Conservation (phyloP, 331 rosid genomes). For the Quercus tomentella region DNA sequence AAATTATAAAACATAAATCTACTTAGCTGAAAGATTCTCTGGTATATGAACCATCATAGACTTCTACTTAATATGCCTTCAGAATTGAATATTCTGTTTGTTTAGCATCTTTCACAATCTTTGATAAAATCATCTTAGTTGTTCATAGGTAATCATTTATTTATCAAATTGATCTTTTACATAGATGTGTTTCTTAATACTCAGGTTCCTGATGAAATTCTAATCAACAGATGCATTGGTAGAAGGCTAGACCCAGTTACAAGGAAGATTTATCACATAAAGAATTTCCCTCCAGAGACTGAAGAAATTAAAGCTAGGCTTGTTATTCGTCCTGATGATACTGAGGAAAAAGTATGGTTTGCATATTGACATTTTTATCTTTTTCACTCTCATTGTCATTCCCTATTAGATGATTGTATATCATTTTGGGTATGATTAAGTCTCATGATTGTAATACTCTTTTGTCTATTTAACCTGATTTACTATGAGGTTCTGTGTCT, state of each 20-base stretch:
- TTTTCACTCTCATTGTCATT: not conserved
- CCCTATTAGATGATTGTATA: not conserved
- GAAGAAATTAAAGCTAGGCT: conserved; percentile 78
- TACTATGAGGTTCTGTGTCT: not conserved
- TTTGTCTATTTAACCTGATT: not conserved
- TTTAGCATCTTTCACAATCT: not conserved
- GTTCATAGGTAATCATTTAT: not conserved
- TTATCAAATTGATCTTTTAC: conserved; percentile 9
- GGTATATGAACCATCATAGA: not conserved
- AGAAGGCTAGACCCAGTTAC: conserved; percentile 89
- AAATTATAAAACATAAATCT: not conserved
- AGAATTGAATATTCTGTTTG: not conserved
- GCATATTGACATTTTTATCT: not conserved
- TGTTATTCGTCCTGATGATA: conserved; percentile 78
- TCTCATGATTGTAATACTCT: not conserved
- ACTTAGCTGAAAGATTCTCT: not conserved
- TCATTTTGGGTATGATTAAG: not conserved
- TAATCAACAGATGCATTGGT: conserved; percentile 97
- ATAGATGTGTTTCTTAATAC: conserved; percentile 37
- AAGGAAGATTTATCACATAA: conserved; percentile 78
- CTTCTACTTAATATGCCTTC: not conserved
- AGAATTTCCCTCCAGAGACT: conserved; percentile 65
- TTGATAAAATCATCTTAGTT: not conserved
- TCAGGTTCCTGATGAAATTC: conserved; percentile 99
- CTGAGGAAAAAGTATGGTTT: conserved; percentile 65